Percentiles rank a stretch among this genome's conserved stretches.
Evolutionary conservation across 441 rosid species (phyloP).

Genomic region (Erysimum pusillum): DNA sequence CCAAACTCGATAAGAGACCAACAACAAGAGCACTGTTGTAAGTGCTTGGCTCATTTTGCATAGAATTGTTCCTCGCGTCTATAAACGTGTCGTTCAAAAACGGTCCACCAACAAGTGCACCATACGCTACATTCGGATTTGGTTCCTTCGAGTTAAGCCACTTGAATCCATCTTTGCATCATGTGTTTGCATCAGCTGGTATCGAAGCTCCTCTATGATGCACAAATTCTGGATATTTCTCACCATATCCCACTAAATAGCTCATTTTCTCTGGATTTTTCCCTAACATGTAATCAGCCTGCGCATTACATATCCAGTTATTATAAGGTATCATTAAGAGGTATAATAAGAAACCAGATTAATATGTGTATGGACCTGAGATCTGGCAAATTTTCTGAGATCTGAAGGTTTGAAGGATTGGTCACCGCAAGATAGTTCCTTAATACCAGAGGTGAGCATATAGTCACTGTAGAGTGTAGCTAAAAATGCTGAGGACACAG

Average conservation of each 20-base stretch:
- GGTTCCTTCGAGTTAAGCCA: constrained; percentile 75
- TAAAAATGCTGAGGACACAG: constrained; percentile 91
- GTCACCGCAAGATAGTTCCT: constrained; percentile 68
- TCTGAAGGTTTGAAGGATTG: constrained; percentile 73
- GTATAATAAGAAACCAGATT: background rate
- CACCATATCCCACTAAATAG: constrained; percentile 90
- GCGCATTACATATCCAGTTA: no score
- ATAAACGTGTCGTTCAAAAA: constrained; percentile 81
- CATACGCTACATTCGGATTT: constrained; percentile 84
- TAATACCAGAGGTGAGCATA: constrained; percentile 83
- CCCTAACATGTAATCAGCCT: constrained; percentile 96
- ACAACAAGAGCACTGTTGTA: constrained; percentile 86
- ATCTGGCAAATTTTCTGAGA: constrained; percentile 80
- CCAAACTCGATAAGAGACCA: constrained; percentile 88
- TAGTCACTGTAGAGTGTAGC: constrained; percentile 86
- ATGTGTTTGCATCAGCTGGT: constrained; percentile 74
- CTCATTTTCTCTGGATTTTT: constrained; percentile 82
- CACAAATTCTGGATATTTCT: constrained; percentile 76
- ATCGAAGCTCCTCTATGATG: constrained; percentile 99
- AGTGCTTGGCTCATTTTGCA: constrained; percentile 95
- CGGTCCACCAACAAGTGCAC: constrained; percentile 94
- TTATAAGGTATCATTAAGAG: background rate
- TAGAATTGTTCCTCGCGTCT: constrained; percentile 79
- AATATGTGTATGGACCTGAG: constrained; percentile 59
- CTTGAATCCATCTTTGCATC: constrained; percentile 81